Evolutionary conservation across 2,329 filamentous ascomycete genomes (phyloP).

Genomic region (Triangularia setosa): DNA sequence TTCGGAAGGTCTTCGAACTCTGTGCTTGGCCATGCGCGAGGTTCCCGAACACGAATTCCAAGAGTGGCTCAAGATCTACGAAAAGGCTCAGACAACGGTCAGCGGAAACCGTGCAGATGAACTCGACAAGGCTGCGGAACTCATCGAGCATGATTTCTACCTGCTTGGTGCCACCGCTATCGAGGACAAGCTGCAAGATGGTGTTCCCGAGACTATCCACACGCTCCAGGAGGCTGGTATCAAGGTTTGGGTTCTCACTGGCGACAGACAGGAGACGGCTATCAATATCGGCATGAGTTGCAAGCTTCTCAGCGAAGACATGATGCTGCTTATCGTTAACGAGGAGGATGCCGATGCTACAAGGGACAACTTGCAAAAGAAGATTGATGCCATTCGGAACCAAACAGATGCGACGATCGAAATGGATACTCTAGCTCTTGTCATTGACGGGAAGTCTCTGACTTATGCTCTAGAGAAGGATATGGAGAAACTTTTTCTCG

Average conservation of each 20-base stretch:
- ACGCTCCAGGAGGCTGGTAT: conserved; percentile 95
- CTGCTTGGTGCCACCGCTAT: conserved; percentile 94
- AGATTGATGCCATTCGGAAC: conserved; percentile 81
- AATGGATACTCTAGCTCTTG: conserved; percentile 79
- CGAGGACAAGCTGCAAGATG: conserved; percentile 93
- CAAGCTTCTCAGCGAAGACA: conserved; percentile 96
- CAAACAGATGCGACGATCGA: conserved; percentile 75
- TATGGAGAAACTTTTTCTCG: conserved; percentile 87
- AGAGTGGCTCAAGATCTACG: conserved; percentile 83
- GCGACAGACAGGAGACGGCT: conserved; percentile 95
- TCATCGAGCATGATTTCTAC: conserved; percentile 89
- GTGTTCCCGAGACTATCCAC: conserved; percentile 96
- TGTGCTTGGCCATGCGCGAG: conserved; percentile 93
- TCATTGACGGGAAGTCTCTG: conserved; percentile 95
- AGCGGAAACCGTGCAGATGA: conserved; percentile 90
- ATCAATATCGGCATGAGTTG: conserved; percentile 99
- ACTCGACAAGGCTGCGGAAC: conserved; percentile 91
- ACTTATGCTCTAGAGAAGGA: conserved; percentile 92
- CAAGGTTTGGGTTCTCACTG: conserved; percentile 97
- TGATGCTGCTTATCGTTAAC: conserved; percentile 96
- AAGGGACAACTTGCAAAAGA: conserved; percentile 86
- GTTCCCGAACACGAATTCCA: conserved; percentile 83
- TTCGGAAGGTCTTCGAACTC: conserved; percentile 87
- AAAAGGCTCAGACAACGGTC: conserved; percentile 83
- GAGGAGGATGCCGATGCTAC: conserved; percentile 79